Base-by-base conservation (phyloP, 2,329 filamentous ascomycete genomes). In the Bipolaris gigantea region DNA sequence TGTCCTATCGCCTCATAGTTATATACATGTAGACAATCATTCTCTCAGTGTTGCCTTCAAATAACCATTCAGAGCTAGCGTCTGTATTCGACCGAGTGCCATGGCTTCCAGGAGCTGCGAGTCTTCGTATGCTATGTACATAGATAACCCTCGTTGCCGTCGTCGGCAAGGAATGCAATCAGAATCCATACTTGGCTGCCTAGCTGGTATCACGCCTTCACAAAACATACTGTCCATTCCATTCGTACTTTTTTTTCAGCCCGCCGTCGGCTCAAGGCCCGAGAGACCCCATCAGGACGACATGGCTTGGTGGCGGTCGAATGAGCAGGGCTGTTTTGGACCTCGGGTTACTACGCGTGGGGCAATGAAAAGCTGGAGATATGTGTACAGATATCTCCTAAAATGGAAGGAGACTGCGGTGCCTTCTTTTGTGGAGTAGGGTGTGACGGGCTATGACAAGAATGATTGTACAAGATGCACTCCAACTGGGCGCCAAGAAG, bases 401-500 rank as follows among this genome's bases (percentile, higher is more conserved):
- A 48, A 45, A 44, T 21, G 53, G 55, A 44, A 58, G 53, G 55
- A 54, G 45, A 21, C 16, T 56, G 39, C 33, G 18, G 48, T 46
- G 36, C 46, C 21, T 40, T 19, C 15, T 38, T 5, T 38, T n/a
- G 33, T 48, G 39, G 34, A 40, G 35, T 16, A 13, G 18, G 45
- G 36, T 35, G 21, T 48, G 36, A 40, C 47, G 42, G 43, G 35
- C 49, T 42, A 43, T 32, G 41, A 40, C 36, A 45, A 49, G 39
- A 38, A 45, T 25, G 43, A 47, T 32, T 34, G 36, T 42, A 45
- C 35, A 57, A 42, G 44, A 45, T 40, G 43, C 42, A 40, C 51
- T 51, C 51, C 56, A 34, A 25, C 64, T 68, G 48, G 65, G 64
- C 62, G 63, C 63, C 63, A 40, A 66, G 64, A 47, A 42, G 53